Conservation (phyloP, 192 early-diverging fungal species). For the Dimargaris xerosporica region DNA sequence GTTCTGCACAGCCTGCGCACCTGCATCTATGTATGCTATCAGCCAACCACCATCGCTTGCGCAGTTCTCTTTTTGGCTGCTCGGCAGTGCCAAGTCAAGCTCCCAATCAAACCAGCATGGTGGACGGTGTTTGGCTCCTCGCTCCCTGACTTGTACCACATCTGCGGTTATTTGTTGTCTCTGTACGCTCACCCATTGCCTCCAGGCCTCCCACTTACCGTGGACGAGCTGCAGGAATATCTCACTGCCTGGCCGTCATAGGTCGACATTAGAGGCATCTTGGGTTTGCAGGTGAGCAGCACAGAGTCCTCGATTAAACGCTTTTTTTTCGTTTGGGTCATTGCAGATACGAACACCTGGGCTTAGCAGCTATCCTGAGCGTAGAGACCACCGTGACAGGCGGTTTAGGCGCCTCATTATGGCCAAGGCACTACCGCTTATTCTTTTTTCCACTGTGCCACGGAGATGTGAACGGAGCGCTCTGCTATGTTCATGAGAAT, state of each 20-base stretch:
- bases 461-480: no score
- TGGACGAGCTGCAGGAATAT: slow-evolving; percentile 32
- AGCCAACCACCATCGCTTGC: slow-evolving; percentile 70
- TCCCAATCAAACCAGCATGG: slow-evolving; percentile 71
- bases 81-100: slow-evolving; percentile 35
- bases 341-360: no score
- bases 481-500: no score
- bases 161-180: slow-evolving; percentile 41
- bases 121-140: slow-evolving; percentile 71
- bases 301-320: no score
- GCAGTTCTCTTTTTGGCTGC: slow-evolving; percentile 75
- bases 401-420: no score
- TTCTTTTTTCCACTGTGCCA: no score
- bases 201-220: slow-evolving; percentile 37
- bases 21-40: slow-evolving; percentile 53
- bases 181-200: slow-evolving; percentile 37
- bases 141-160: slow-evolving; percentile 41
- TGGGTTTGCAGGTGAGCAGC: no score
- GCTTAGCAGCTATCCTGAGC: no score
- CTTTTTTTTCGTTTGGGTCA: no score
- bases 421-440: no score
- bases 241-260: neutral
- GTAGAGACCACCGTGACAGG: no score
- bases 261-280: no score
- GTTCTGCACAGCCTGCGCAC: slow-evolving; percentile 41